Percentiles rank a stretch among this genome's conserved stretches.
These are phyloP conservation scores for Xylaria sp. DNA, from an alignment of 2,329 filamentous ascomycete species.

Conservation along the genomic window DNA sequence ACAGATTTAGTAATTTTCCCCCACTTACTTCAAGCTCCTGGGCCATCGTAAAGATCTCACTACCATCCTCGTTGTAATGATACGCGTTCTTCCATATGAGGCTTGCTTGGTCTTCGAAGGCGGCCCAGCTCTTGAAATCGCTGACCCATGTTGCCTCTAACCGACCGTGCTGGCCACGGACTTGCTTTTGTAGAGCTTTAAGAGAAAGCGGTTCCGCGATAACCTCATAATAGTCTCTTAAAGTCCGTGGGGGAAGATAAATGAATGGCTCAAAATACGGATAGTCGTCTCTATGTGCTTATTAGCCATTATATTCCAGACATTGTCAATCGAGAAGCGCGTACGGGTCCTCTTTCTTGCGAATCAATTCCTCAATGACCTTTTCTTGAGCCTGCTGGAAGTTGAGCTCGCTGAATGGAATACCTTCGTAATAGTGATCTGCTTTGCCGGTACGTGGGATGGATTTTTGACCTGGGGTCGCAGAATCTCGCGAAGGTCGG, in stretches of 20 bases:
- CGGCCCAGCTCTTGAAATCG: slow-evolving; percentile 84
- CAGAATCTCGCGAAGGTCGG: slow-evolving; percentile 47
- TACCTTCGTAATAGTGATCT: slow-evolving; percentile 65
- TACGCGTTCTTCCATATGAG: slow-evolving; percentile 89
- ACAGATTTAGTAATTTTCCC: slow-evolving; percentile 1
- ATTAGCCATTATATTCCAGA: slow-evolving; percentile 14
- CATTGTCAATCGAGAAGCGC: slow-evolving; percentile 41
- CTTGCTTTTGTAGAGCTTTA: slow-evolving; percentile 78
- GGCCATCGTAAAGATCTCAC: slow-evolving; percentile 82
- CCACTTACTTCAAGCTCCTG: slow-evolving; percentile 77
- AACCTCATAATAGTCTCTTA: slow-evolving; percentile 88
- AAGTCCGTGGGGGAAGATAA: slow-evolving; percentile 76
- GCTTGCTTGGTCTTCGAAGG: slow-evolving; percentile 82
- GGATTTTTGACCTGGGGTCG: slow-evolving; percentile 46
- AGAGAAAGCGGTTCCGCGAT: slow-evolving; percentile 85
- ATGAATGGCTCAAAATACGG: slow-evolving; percentile 79
- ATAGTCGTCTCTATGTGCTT: slow-evolving; percentile 70
- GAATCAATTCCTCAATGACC: slow-evolving; percentile 79
- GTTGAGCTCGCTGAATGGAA: slow-evolving; percentile 75
- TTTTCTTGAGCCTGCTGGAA: slow-evolving; percentile 91
- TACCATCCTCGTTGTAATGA: slow-evolving; percentile 92
- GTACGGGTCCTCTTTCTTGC: slow-evolving; percentile 74
- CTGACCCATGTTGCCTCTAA: slow-evolving; percentile 70
- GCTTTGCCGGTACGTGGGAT: slow-evolving; percentile 54
- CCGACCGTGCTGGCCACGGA: slow-evolving; percentile 77